A percentile compares a stretch with the other conserved stretches of the same genome.
Evolutionary conservation across 1,139 yeast genomes (phyloP).

Genomic region (Suhomyces taliae): DNA sequence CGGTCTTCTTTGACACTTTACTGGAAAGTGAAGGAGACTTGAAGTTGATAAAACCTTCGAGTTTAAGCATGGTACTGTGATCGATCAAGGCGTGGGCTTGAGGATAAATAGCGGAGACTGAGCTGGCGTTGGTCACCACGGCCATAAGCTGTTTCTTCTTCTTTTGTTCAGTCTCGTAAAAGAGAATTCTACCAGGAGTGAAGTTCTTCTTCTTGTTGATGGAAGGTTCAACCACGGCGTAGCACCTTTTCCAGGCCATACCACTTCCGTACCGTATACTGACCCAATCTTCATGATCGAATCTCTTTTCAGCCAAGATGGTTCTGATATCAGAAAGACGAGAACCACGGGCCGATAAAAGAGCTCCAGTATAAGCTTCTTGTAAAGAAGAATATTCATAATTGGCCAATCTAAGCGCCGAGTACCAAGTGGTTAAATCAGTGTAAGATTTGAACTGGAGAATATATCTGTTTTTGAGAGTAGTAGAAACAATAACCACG

Average conservation of each 20-base stretch:
- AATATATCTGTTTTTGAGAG: conserved; percentile 81
- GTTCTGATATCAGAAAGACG: conserved; percentile 83
- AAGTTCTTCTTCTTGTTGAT: conserved; percentile 43
- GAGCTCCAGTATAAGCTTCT: conserved; percentile 94
- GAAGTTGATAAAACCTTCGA: conserved; percentile 79
- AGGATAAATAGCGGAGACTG: conserved; percentile 93
- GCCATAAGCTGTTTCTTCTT: conserved; percentile 81
- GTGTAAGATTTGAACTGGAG: conserved; percentile 68
- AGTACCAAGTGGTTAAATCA: conserved; percentile 66
- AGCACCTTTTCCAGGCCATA: conserved; percentile 96
- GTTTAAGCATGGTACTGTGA: conserved; percentile 80
- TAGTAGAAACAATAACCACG: conserved; percentile 84
- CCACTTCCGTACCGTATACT: conserved; percentile 94
- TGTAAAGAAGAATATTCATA: conserved; percentile 82
- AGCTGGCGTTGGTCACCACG: conserved; percentile 63
- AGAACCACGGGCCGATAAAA: conserved; percentile 85
- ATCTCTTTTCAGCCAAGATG: conserved; percentile 79
- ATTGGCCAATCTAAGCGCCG: conserved; percentile 75
- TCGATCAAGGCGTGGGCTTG: conserved; percentile 78
- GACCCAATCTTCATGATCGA: conserved; percentile 91
- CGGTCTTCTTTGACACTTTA: conserved; percentile 41
- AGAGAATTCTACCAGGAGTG: conserved; percentile 56
- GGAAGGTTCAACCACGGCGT: conserved; percentile 84
- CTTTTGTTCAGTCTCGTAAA: conserved; percentile 62
- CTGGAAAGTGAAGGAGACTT: conserved; percentile 40